Percentiles rank a stretch among this genome's conserved stretches.
Evolutionary conservation across 257 asterid species (phyloP).

Genomic region (Perilla frutescens): DNA sequence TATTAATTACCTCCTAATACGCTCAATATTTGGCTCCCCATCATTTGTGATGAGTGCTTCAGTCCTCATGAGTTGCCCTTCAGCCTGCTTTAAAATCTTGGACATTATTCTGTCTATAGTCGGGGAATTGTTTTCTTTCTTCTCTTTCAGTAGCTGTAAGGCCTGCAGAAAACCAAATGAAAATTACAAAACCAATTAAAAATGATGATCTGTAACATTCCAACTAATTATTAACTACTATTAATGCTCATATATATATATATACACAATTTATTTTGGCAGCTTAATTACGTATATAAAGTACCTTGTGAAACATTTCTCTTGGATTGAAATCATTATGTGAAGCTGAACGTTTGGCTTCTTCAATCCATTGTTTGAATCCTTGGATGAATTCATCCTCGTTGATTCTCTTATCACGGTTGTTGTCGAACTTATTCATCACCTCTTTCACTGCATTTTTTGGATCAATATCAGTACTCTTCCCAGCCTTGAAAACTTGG

Average conservation of each 20-base stretch:
- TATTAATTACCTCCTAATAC: slow-evolving; percentile 40
- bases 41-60: slow-evolving; percentile 46
- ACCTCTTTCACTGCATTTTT: slow-evolving; percentile 47
- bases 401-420: slow-evolving; percentile 33
- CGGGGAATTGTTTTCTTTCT: slow-evolving; percentile 41
- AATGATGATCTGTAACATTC: no score
- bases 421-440: slow-evolving; percentile 45
- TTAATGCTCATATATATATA: no score
- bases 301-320: slow-evolving; percentile 48
- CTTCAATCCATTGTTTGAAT: slow-evolving; percentile 51
- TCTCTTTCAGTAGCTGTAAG: slow-evolving; percentile 40
- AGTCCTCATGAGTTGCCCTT: slow-evolving; percentile 41
- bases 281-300: no score
- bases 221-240: no score
- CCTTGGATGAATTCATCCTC: slow-evolving; percentile 54
- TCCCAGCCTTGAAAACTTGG: slow-evolving; percentile 42
- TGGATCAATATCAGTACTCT: slow-evolving; percentile 36
- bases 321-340: slow-evolving; percentile 23
- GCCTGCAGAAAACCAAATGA: slow-evolving; percentile 35
- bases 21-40: slow-evolving; percentile 52
- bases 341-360: slow-evolving; percentile 31
- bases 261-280: no score
- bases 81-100: slow-evolving; percentile 50
- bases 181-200: neutral
- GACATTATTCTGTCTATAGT: slow-evolving; percentile 48